A percentile compares a stretch with the other conserved stretches of the same genome.
Evolutionary conservation across 108 stramenopile species (phyloP).

Genomic region (Asterionellopsis glacialis): DNA sequence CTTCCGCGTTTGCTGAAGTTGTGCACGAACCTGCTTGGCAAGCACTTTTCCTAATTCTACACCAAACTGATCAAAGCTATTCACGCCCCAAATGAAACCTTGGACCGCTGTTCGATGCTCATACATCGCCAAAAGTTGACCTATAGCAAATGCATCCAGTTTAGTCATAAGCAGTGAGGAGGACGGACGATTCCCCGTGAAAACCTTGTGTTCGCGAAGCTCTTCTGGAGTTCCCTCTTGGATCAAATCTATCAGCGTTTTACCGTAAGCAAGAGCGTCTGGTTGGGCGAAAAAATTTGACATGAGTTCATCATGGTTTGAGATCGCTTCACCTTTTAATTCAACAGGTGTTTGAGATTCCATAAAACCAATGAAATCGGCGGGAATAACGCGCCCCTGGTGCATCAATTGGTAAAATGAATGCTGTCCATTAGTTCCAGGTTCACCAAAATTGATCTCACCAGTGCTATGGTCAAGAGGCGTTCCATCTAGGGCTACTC

Average conservation of each 20-base stretch:
- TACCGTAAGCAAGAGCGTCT: constrained; percentile 94
- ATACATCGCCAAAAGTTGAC: constrained; percentile 94
- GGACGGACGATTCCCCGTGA: constrained; percentile 97
- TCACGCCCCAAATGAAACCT: constrained; percentile 98
- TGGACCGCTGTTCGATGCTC: constrained; percentile 97
- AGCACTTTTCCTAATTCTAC: constrained; percentile 91
- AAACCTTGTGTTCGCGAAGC: constrained; percentile 88
- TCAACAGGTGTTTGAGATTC: constrained; percentile 70
- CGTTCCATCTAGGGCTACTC: constrained; percentile 80
- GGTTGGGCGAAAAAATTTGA: constrained; percentile 99
- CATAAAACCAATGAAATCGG: constrained; percentile 96
- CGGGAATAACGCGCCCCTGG: constrained; percentile 94
- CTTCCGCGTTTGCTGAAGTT: constrained; percentile 57
- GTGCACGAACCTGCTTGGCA: constrained; percentile 76
- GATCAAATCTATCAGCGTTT: constrained; percentile 78
- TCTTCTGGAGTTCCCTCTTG: constrained; percentile 86
- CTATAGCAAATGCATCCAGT: constrained; percentile 79
- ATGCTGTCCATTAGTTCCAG: constrained; percentile 94
- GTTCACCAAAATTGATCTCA: constrained; percentile 91
- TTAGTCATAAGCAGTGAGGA: constrained; percentile 76
- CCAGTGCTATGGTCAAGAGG: constrained; percentile 46
- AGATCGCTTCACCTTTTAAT: constrained; percentile 62
- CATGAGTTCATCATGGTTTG: constrained; percentile 99
- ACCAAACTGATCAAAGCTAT: constrained; percentile 97
- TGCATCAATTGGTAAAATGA: constrained; percentile 97